Base-by-base conservation (phyloP, 2,329 filamentous ascomycete species). In the Cladosporium halotolerans region DNA sequence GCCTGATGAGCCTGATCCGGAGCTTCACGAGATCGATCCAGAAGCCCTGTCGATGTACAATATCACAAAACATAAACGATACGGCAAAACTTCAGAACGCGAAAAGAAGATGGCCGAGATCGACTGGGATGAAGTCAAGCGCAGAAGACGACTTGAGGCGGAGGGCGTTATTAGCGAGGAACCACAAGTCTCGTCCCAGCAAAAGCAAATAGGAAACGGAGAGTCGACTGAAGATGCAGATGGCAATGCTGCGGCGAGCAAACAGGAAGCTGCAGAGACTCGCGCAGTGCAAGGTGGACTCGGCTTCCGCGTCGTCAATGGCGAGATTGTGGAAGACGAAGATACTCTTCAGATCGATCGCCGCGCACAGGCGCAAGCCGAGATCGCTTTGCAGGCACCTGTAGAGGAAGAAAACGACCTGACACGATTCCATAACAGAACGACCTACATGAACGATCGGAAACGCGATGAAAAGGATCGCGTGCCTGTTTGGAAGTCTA, bases 341-440 rank as follows among this genome's bases (percentile, higher is more conserved):
- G 77, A 75, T 45, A 85, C 85, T 1, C 76, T 86, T 13, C 75
- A 80, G 38, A 79, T 90, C 57, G 83, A 91, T 67, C 78, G 84
- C 4, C 84, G 88, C 64, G 83, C 83, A 23, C 76, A 77, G 19
- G 83, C 83, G 31, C 76, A 77, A 19, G 76, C 76, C 44, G 74
- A 78, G 36, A 77, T 79, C 34, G 67, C 70, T 9, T 67, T 78
- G 62, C 80, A 86, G 62, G 79, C 82, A 45, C 58, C 58, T 9
- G 60, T 66, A 2, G 77, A 87, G 31, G 86, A 89, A 62, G 87
- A 92, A 66, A 85, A 89, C 70, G 86, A 91, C 62, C 85, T 92
- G 61, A 89, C 87, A 1, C 79, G 80, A 14, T 77, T 83, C 50
- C 81, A 87, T 58, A 93, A 84, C 14, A 82, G 81, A 18, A 79